Conservation (phyloP, 1,284 basidiomycete genomes). For the Cutaneotrichosporon sp. region DNA sequence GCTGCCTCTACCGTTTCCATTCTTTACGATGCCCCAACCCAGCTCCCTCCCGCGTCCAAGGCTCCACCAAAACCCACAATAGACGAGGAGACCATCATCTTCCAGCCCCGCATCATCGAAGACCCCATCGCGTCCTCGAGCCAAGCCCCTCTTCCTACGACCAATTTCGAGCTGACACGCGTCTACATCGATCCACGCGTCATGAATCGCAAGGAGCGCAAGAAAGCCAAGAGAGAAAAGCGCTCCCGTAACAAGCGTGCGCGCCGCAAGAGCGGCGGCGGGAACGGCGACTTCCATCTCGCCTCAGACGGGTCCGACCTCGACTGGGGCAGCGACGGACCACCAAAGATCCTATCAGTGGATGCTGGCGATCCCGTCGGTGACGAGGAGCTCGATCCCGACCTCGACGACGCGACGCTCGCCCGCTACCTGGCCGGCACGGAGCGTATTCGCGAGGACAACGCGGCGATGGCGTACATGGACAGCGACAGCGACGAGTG, state of each 20-base stretch:
- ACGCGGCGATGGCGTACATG: slow-evolving; percentile 19
- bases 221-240: slow-evolving; percentile 36
- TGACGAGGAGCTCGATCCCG: slow-evolving; percentile 26
- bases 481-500: slow-evolving; percentile 26
- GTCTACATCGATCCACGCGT: slow-evolving; percentile 33
- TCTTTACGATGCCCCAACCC: slow-evolving; percentile 29
- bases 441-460: slow-evolving; percentile 15
- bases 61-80: slow-evolving; percentile 16
- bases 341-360: not conserved
- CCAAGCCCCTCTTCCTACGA: not conserved
- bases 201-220: slow-evolving; percentile 31
- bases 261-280: slow-evolving; percentile 5
- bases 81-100: slow-evolving; percentile 49
- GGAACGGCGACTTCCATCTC: slow-evolving; percentile 15
- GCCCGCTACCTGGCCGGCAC: slow-evolving; percentile 33
- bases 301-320: slow-evolving; percentile 49
- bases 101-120: slow-evolving; percentile 36
- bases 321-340: slow-evolving; percentile 52
- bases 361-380: slow-evolving; percentile 15
- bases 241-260: slow-evolving; percentile 26
- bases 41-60: slow-evolving; percentile 9
- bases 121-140: slow-evolving; percentile 22
- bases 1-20: slow-evolving; percentile 13
- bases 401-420: slow-evolving; percentile 34
- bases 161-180: slow-evolving; percentile 18